phyloP scores from a whole-genome alignment of 495 filamentous ascomycete species.

The Aspergillus incahuasiensis region DNA sequence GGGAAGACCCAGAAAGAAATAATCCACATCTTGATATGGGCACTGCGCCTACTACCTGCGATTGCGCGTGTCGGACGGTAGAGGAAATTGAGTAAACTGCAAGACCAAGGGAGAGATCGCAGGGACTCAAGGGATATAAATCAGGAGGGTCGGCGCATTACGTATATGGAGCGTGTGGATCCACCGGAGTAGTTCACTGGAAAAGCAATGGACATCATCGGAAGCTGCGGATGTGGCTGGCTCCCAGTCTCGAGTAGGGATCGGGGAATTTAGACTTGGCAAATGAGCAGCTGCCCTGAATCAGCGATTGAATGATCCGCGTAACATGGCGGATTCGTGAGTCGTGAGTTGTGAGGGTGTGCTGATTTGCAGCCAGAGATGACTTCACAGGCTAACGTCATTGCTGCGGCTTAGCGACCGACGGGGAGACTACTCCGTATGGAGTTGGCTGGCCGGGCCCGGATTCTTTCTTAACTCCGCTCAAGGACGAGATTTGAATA shows the following conservation, averaged over 20 bases:
- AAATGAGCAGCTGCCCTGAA: background rate
- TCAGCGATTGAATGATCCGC: background rate
- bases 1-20: slow-evolving; percentile 72
- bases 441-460: too few relatives aligned
- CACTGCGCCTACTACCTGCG: background rate
- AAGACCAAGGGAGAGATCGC: background rate
- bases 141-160: background rate
- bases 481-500: too few relatives aligned
- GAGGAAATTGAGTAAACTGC: background rate
- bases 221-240: slow-evolving; percentile 13
- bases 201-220: background rate
- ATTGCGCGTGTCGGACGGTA: background rate
- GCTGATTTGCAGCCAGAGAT: slow-evolving; percentile 5
- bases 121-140: background rate
- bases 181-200: background rate
- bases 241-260: background rate
- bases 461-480: background rate
- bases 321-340: background rate
- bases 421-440: too few relatives aligned
- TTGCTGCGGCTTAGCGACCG: background rate
- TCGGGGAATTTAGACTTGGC: too few relatives aligned
- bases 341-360: too few relatives aligned
- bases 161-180: slow-evolving; percentile 1
- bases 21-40: slow-evolving; percentile 37
- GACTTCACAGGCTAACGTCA: background rate